A percentile compares a stretch with the other conserved stretches of the same genome.
Evolutionary conservation across 306 rosid genomes (phyloP).

Genomic region (Clitoria ternatea): DNA sequence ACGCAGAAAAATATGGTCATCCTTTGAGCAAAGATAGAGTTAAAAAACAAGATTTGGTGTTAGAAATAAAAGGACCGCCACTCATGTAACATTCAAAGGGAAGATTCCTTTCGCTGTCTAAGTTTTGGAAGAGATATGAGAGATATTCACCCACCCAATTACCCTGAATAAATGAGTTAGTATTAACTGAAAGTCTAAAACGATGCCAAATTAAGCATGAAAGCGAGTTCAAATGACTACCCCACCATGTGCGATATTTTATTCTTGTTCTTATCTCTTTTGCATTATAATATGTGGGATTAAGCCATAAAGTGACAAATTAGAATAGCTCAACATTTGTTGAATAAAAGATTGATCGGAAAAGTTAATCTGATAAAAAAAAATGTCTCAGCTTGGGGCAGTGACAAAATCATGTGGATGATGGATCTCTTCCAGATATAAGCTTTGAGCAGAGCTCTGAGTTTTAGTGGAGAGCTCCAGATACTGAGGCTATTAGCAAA

Average conservation of each 20-base stretch:
- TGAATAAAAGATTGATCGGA: background rate
- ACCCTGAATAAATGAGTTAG: background rate
- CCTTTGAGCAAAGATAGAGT: background rate
- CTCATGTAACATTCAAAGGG: slow-evolving; percentile 39
- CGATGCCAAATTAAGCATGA: background rate
- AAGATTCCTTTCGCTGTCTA: slow-evolving; percentile 35
- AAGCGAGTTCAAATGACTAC: slow-evolving; percentile 24
- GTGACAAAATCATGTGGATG: background rate
- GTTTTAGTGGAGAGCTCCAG: background rate
- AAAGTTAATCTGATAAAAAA: background rate
- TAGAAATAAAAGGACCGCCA: slow-evolving; percentile 30
- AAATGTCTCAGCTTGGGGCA: background rate
- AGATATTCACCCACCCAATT: slow-evolving; percentile 2
- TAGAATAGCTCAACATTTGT: background rate
- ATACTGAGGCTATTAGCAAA: background rate
- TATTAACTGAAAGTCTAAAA: background rate
- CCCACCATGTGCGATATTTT: slow-evolving; percentile 19
- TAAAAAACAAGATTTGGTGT: slow-evolving; percentile 5
- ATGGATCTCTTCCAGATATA: background rate
- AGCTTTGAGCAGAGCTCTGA: background rate
- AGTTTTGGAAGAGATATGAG: slow-evolving; percentile 21
- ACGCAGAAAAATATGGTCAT: background rate
- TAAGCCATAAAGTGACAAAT: background rate
- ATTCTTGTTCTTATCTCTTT: background rate
- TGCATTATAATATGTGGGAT: background rate